These are phyloP conservation scores for Starmerella potacharoeniae DNA, from an alignment of 805 yeast genomes.

Conservation along the genomic window DNA sequence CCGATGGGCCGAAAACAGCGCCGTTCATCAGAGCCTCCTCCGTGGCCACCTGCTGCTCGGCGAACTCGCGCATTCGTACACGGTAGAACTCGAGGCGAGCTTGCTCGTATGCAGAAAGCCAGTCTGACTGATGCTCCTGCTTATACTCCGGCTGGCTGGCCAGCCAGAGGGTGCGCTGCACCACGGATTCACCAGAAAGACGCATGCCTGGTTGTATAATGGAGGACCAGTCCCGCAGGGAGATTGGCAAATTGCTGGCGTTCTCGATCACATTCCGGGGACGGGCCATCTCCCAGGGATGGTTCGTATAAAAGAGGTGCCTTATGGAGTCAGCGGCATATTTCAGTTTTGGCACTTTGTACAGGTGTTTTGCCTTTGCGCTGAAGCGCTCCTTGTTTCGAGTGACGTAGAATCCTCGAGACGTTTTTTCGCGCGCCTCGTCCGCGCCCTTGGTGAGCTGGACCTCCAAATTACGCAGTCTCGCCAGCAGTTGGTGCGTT, in stretches of 20 bases:
- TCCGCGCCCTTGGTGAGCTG: conserved; percentile 16
- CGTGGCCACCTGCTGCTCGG: conserved; percentile 53
- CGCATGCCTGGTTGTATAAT: conserved; percentile 62
- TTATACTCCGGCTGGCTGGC: conserved; percentile 29
- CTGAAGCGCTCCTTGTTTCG: conserved; percentile 32
- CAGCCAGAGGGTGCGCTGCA: conserved; percentile 57
- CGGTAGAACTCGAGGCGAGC: conserved; percentile 84
- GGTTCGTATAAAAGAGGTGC: conserved; percentile 73
- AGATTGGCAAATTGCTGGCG: conserved; percentile 22
- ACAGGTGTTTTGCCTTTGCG: conserved; percentile 30
- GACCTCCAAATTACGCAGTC: conserved; percentile 26
- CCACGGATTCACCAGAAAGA: conserved; percentile 82
- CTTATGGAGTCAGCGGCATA: conserved; percentile 74
- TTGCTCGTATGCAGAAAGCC: conserved; percentile 61
- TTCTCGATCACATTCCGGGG: conserved; percentile 77
- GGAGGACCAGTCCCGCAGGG: conserved; percentile 57
- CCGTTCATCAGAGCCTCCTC: conserved; percentile 88
- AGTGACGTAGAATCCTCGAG: conserved; percentile 35
- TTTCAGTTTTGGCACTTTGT: conserved; percentile 42
- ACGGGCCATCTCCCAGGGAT: conserved; percentile 95
- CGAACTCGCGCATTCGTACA: conserved; percentile 71
- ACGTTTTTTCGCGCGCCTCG: conserved; percentile 9
- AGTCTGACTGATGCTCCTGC: conserved; percentile 22
- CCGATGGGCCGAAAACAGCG: conserved; percentile 51
- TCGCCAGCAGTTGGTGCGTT: conserved; percentile 44